Evolutionary conservation across 2,329 filamentous ascomycete species (phyloP).

Genomic region (Aspergillus unguis): DNA sequence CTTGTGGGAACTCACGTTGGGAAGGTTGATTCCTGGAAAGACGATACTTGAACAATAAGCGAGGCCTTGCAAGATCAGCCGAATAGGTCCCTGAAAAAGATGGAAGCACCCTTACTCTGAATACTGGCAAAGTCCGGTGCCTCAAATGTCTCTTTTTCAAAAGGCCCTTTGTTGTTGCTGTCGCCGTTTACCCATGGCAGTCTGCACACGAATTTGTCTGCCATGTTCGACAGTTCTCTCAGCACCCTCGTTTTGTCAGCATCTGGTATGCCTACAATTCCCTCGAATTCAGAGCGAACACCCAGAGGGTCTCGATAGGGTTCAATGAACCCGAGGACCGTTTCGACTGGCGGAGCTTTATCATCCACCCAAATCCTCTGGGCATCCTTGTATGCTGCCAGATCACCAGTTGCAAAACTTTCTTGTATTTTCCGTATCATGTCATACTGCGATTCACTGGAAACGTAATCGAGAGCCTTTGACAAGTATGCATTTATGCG

Average conservation of each 20-base stretch:
- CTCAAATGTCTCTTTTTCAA: conserved; percentile 24
- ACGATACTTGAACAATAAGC: conserved; percentile 46
- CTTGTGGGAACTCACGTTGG: conserved; percentile 45
- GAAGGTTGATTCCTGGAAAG: conserved; percentile 45
- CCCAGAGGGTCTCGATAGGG: conserved; percentile 55
- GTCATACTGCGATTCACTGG: neutral
- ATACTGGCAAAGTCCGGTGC: conserved; percentile 20
- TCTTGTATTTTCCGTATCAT: neutral
- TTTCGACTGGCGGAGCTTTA: conserved; percentile 51
- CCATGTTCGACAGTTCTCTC: conserved; percentile 9
- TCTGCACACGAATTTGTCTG: conserved; percentile 9
- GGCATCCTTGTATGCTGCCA: conserved; percentile 42
- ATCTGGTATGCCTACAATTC: conserved; percentile 38
- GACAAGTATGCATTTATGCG: neutral
- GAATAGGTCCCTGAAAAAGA: neutral
- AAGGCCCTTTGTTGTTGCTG: conserved; percentile 31
- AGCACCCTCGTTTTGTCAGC: conserved; percentile 21
- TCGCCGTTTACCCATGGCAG: conserved; percentile 28
- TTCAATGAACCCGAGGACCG: conserved; percentile 54
- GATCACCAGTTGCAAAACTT: neutral
- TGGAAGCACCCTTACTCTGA: conserved; percentile 4
- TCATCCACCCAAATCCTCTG: conserved; percentile 55
- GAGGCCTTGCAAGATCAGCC: conserved; percentile 32
- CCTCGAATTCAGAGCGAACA: conserved; percentile 54
- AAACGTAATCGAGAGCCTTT: neutral